These are phyloP conservation scores for Cornus florida DNA, from an alignment of 148 eudicot species.

Conservation along the genomic window DNA sequence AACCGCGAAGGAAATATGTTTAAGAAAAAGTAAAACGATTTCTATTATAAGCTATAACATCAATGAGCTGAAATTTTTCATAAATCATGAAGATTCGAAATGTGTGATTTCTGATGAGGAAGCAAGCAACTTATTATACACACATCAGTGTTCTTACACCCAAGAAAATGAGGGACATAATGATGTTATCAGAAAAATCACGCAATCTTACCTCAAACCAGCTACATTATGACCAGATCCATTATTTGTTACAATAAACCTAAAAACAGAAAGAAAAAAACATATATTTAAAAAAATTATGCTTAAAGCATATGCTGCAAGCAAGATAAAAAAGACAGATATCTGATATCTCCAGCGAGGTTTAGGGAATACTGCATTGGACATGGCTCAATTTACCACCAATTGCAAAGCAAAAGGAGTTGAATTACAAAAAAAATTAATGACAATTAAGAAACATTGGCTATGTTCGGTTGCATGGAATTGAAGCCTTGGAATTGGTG, in stretches of 20 bases:
- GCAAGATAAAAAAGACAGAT: no score
- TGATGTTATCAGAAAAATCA: not conserved
- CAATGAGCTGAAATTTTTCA: not conserved
- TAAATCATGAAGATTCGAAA: not conserved
- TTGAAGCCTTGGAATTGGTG: no score
- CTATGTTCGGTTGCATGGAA: no score
- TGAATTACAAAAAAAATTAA: not conserved
- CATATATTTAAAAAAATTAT: not conserved
- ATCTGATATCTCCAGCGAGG: no score
- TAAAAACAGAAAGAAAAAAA: conserved; percentile 18
- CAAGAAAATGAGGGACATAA: not conserved
- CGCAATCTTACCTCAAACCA: conserved; percentile 63
- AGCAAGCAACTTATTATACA: not conserved
- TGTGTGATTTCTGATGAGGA: not conserved
- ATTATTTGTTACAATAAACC: conserved; percentile 84
- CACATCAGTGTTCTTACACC: no score
- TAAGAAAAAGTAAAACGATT: not conserved
- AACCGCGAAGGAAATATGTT: not conserved
- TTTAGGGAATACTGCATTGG: no score
- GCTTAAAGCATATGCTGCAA: not conserved
- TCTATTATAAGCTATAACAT: not conserved
- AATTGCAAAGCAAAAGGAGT: not conserved
- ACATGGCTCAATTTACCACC: not conserved
- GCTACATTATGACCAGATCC: conserved; percentile 80
- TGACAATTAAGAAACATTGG: no score